phyloP scores from a whole-genome alignment of 163 green algal species.

The Chlamydomonas reinhardtii region DNA sequence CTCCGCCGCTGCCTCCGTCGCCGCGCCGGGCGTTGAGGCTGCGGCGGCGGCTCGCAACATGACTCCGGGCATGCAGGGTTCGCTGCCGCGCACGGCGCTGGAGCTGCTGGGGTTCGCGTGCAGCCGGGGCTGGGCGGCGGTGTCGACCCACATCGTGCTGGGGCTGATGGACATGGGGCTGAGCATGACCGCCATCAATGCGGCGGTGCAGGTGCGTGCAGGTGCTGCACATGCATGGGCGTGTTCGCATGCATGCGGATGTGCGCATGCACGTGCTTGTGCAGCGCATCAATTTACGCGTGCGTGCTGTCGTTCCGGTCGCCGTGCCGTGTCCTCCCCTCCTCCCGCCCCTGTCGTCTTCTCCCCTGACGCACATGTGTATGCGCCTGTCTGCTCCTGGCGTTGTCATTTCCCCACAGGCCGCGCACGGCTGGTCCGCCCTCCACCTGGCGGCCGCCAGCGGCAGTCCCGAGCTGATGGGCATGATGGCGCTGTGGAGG shows the following conservation, averaged over 20 bases:
- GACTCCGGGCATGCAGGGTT: neutral
- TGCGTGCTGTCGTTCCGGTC: too few relatives aligned
- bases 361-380: too few relatives aligned
- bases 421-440: constrained; percentile 32
- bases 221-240: too few relatives aligned
- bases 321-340: too few relatives aligned
- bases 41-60: neutral
- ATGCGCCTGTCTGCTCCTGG: too few relatives aligned
- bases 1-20: neutral
- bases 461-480: constrained; percentile 30
- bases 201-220: constrained; percentile 20
- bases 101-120: constrained; percentile 45
- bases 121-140: constrained; percentile 32
- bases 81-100: constrained; percentile 12
- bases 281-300: too few relatives aligned
- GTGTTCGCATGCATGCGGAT: too few relatives aligned
- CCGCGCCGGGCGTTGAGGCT: neutral
- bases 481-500: constrained; percentile 36
- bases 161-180: constrained; percentile 34
- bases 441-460: constrained; percentile 35
- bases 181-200: constrained; percentile 26
- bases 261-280: neutral
- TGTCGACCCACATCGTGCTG: constrained; percentile 27
- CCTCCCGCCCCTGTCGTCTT: too few relatives aligned
- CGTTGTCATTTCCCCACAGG: too few relatives aligned